Evolutionary conservation across 2,329 filamentous ascomycete species (phyloP).

Genomic region (Claviceps cyperi): DNA sequence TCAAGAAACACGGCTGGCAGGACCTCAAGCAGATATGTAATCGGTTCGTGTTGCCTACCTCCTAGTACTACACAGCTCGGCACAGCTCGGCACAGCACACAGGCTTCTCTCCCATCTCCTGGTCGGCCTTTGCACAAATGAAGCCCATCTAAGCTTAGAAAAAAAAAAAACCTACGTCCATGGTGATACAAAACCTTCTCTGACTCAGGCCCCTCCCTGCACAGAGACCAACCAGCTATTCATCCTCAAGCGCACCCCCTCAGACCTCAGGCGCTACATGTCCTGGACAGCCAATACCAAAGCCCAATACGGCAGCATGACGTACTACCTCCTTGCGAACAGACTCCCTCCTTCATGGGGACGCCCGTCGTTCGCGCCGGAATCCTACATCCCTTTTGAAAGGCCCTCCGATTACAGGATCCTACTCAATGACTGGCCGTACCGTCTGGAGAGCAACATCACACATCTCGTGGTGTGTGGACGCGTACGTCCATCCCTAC

Average conservation of each 20-base stretch:
- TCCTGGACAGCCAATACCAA: conserved; percentile 59
- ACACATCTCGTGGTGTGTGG: conserved; percentile 87
- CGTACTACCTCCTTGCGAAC: conserved; percentile 61
- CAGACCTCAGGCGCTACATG: conserved; percentile 66
- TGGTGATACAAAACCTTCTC: not conserved
- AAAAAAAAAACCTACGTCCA: not conserved
- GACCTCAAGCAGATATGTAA: conserved; percentile 53
- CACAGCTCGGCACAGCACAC: not conserved
- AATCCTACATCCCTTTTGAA: conserved; percentile 35
- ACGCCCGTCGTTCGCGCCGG: conserved; percentile 37
- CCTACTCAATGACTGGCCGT: conserved; percentile 86
- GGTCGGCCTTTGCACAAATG: not conserved
- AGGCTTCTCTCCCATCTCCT: not conserved
- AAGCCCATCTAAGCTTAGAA: not conserved
- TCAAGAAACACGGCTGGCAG: conserved; percentile 57
- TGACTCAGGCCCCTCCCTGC: not conserved
- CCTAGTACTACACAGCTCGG: not conserved
- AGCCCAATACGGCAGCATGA: conserved; percentile 62
- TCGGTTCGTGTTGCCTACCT: conserved; percentile 30
- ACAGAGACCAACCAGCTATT: conserved; percentile 48
- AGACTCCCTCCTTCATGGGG: conserved; percentile 56
- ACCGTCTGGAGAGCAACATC: conserved; percentile 52
- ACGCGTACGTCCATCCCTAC: conserved; percentile 68
- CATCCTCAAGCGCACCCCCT: conserved; percentile 64
- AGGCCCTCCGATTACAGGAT: conserved; percentile 50